These are phyloP conservation scores for Diplotaxis tenuifolia DNA, from an alignment of 345 rosid genomes.

Conservation along the genomic window DNA sequence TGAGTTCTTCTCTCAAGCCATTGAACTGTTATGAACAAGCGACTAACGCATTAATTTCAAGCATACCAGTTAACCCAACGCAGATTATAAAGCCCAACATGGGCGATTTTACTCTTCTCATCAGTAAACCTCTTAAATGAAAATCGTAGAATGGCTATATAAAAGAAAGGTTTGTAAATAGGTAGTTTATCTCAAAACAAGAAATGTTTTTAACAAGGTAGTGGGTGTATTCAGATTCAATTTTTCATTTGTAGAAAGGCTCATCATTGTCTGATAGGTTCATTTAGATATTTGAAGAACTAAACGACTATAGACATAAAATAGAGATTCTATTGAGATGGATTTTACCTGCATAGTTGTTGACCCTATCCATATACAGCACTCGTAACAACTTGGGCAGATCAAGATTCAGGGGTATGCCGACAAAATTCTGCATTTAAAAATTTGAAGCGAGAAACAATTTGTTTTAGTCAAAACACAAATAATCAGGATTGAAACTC, in stretches of 20 bases:
- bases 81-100: not conserved
- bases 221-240: not conserved
- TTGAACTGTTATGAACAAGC: conserved; percentile 49
- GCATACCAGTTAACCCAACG: not conserved
- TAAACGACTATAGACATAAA: not conserved
- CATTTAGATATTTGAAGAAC: conserved; percentile 7
- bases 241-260: not conserved
- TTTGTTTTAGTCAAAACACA: not conserved
- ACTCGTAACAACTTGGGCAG: conserved; percentile 71
- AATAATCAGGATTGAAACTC: conserved; percentile 1
- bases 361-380: conserved; percentile 70
- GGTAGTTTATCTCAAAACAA: not conserved
- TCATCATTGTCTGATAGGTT: conserved; percentile 6
- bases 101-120: conserved; percentile 1
- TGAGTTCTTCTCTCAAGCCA: conserved; percentile 81
- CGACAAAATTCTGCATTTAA: conserved; percentile 72
- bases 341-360: conserved; percentile 68
- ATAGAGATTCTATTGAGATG: not conserved
- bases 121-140: not conserved
- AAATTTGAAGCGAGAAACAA: conserved; percentile 19
- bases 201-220: not conserved
- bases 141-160: not conserved
- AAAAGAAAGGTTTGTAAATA: not conserved
- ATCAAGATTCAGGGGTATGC: conserved; percentile 71
- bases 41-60: conserved; percentile 1